phyloP scores from a whole-genome alignment of 208 protist species.

The Trypanosoma platydactyli region DNA sequence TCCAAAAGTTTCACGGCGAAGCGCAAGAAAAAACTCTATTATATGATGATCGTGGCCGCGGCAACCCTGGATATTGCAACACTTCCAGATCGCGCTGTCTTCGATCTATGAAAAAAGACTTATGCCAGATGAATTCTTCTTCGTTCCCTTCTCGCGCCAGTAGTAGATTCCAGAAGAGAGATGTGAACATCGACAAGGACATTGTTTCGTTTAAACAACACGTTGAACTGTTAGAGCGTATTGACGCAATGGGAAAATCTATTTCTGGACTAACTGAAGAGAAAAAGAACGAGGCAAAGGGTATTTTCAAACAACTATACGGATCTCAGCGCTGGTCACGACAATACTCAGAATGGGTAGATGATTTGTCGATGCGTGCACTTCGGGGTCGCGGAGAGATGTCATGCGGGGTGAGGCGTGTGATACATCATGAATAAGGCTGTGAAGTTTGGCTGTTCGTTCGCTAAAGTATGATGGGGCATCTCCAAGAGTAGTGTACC shows the following conservation, averaged over 20 bases:
- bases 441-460: neutral
- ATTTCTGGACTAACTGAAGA: slow-evolving; percentile 15
- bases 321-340: slow-evolving; percentile 35
- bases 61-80: too few relatives aligned
- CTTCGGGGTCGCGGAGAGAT: slow-evolving; percentile 21
- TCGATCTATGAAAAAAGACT: too few relatives aligned
- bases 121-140: neutral
- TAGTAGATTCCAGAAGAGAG: neutral
- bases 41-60: too few relatives aligned
- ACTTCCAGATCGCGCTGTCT: too few relatives aligned
- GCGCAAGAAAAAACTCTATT: too few relatives aligned
- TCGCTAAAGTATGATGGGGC: too few relatives aligned
- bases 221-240: slow-evolving; percentile 36
- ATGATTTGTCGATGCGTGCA: slow-evolving; percentile 42
- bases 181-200: neutral
- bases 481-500: too few relatives aligned
- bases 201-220: slow-evolving; percentile 21
- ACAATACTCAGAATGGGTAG: slow-evolving; percentile 57
- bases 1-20: too few relatives aligned
- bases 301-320: slow-evolving; percentile 55
- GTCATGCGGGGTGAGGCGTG: neutral
- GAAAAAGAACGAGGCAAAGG: slow-evolving; percentile 40
- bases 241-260: slow-evolving; percentile 36
- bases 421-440: neutral
- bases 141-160: neutral